Percentiles rank a stretch among this genome's conserved stretches.
Evolutionary conservation across 148 eudicot genomes (phyloP).

Genomic region (Arbutus unedo): DNA sequence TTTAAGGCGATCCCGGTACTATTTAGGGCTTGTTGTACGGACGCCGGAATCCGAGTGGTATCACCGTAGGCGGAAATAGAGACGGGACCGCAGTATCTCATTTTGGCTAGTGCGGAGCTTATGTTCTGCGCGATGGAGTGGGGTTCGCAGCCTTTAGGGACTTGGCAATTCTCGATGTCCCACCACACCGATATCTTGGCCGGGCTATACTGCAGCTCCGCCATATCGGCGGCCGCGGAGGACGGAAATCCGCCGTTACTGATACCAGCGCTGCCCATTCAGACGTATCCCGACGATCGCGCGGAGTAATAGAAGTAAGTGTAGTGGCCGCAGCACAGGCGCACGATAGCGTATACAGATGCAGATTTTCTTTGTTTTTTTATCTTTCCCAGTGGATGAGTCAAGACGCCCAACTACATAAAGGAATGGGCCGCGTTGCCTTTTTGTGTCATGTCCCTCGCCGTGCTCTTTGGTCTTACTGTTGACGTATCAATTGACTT

Average conservation of each 20-base stretch:
- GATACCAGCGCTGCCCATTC: conserved; percentile 21
- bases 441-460: neutral
- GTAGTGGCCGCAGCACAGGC: neutral
- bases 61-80: conserved; percentile 61
- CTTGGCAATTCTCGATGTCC: conserved; percentile 84
- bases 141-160: conserved; percentile 60
- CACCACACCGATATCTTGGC: conserved; percentile 83
- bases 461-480: too few relatives aligned
- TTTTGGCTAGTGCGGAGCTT: conserved; percentile 43
- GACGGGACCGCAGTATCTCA: conserved; percentile 57
- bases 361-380: neutral
- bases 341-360: conserved; percentile 2
- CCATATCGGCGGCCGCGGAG: conserved; percentile 12
- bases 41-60: conserved; percentile 31
- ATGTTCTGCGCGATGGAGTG: conserved; percentile 71
- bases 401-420: neutral
- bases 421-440: neutral
- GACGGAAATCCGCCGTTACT: conserved; percentile 7
- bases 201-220: conserved; percentile 44
- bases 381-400: neutral
- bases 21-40: conserved; percentile 47
- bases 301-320: neutral
- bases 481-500: too few relatives aligned
- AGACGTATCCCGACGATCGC: neutral
- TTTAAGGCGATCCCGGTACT: conserved; percentile 57